Conservation (phyloP, 257 asterid genomes). For the Solanum etuberosum region DNA sequence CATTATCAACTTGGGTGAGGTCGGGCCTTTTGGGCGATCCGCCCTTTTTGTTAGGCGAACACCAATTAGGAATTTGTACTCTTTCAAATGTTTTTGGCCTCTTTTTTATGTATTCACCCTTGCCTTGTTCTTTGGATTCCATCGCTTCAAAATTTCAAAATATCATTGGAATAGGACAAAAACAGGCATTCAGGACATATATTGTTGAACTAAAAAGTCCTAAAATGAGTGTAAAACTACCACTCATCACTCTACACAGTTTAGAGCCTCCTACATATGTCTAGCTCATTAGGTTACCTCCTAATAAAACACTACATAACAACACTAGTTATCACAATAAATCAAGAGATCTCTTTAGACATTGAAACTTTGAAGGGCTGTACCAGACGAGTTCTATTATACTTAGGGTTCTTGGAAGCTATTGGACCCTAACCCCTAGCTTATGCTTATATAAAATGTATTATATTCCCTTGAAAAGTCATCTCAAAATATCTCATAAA, state of each 20-base stretch:
- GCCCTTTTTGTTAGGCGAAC: neutral
- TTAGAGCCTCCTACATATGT: neutral
- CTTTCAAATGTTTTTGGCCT: neutral
- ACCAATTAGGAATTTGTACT: neutral
- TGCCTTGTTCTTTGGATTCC: neutral
- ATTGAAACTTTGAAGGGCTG: neutral
- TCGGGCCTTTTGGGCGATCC: neutral
- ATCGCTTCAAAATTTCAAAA: neutral
- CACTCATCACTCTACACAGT: neutral
- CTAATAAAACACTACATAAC: neutral
- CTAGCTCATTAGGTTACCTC: neutral
- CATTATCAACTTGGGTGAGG: neutral
- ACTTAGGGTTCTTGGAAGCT: neutral
- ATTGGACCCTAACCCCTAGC: neutral
- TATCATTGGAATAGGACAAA: neutral
- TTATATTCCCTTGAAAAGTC: neutral
- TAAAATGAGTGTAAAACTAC: neutral
- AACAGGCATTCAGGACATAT: neutral
- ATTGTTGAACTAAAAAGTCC: neutral
- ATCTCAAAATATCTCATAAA: neutral
- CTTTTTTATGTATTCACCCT: neutral
- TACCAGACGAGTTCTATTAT: neutral
- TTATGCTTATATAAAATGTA: neutral
- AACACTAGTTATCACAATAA: neutral
- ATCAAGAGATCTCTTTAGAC: neutral